Conservation (phyloP, 805 yeast genomes). For the Schizosaccharomyces cryophilus region DNA sequence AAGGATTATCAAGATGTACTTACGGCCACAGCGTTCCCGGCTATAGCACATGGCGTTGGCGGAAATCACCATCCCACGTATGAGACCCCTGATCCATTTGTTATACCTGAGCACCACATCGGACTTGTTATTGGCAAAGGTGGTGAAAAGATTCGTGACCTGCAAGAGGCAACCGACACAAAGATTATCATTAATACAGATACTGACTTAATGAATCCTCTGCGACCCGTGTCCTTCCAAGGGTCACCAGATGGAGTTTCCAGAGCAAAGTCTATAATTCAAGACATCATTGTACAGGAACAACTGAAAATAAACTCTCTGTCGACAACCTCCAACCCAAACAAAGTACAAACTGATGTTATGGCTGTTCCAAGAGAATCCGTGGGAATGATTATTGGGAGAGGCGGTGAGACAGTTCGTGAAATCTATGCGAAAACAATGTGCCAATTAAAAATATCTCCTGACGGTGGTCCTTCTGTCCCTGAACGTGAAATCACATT, state of each 20-base stretch:
- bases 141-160: slow-evolving; percentile 6
- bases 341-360: not conserved
- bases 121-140: slow-evolving; percentile 6
- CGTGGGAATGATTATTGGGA: slow-evolving; percentile 5
- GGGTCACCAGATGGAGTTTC: slow-evolving; percentile 3
- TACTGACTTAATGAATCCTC: slow-evolving; percentile 1
- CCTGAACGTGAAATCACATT: slow-evolving; percentile 3
- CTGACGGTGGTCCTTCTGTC: slow-evolving; percentile 2
- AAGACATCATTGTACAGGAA: slow-evolving; percentile 4
- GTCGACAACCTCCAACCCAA: too few species aligned
- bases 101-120: slow-evolving; percentile 4
- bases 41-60: not conserved
- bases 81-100: not conserved
- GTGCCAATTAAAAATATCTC: slow-evolving; percentile 4
- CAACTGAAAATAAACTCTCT: not conserved
- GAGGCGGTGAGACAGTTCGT: slow-evolving; percentile 6
- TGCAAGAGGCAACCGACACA: slow-evolving; percentile 5
- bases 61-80: too few species aligned
- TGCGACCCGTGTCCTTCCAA: slow-evolving; percentile 4
- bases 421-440: slow-evolving; percentile 3
- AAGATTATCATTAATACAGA: slow-evolving; percentile 5
- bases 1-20: not conserved
- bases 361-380: slow-evolving; percentile 2
- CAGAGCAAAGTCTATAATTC: slow-evolving; percentile 2
- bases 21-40: not conserved